Base-by-base conservation (phyloP, 129 eudicot species). In the Sambucus nigra region DNA sequence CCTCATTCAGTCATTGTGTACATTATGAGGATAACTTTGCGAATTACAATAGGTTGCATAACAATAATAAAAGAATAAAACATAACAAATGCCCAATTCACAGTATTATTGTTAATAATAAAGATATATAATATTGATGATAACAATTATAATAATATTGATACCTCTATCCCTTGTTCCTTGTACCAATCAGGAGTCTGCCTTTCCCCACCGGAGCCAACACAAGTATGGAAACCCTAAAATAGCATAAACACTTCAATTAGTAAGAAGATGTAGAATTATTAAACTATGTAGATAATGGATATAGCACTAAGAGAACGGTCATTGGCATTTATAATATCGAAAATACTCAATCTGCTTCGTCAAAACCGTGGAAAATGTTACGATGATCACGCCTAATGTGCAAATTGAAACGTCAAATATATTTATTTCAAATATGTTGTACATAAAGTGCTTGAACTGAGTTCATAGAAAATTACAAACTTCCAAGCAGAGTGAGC, bases 111-210 rank as follows among this genome's bases (percentile, higher is more conserved):
- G n/a, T n/a, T n/a, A n/a, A n/a, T n/a, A n/a, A n/a, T n/a, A n/a
- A n/a, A n/a, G n/a, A n/a, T n/a, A n/a, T n/a, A n/a, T n/a, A n/a
- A n/a, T n/a, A n/a, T n/a, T n/a, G n/a, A n/a, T n/a, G n/a, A 35
- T 11, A 39, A 40, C 15, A 12, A 33, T 7, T 41, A 60, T 40
- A 20, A 1, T 24, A 7, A 9, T 11, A 25, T 2, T 7, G 27
- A 63, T 73, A 91, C 99, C 95, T 91, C 99, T 63, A 91, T 91
- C 54, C 99, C 95, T 65, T 86, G 80, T 69, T 85, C 89, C 50
- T 74, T 79, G 61, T 91, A 91, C 99, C 99, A 91, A 18, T 91
- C 99, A 58, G 99, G 95, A 61, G 99, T 91, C 75, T 91, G 95
- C 64, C 99, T 83, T 72, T 91, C 95, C 53, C 99, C 99, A 61